Base-by-base conservation (phyloP, 2,329 filamentous ascomycete genomes). In the Penicillium sp. region DNA sequence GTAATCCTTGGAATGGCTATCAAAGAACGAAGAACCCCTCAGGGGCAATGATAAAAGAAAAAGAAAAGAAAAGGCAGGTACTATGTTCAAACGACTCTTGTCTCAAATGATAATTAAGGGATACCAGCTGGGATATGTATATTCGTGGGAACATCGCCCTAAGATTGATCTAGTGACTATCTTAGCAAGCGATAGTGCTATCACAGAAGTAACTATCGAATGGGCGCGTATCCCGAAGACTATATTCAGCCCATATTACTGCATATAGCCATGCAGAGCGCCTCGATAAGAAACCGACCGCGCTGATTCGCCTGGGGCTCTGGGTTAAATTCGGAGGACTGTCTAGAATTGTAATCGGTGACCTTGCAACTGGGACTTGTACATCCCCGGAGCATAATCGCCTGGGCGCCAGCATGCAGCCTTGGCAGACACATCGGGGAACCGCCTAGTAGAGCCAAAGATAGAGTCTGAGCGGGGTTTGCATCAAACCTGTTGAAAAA, bases 341-440 rank as follows among this genome's bases (percentile, higher is more conserved):
- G 21, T 16, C 27, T 29, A 46, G 33, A 31, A 46, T 52, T 48
- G 43, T 38, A 61, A 51, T 51, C 31, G 13, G 36, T 49, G 41
- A 44, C 25, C 51, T 53, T 53, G 49, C 46, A 41, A 45, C 44
- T 58, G 43, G 39, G 29, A 41, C 46, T 46, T 52, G 52, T 55
- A 25, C 53, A 52, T 45, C 39, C 46, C 46, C 48, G 44, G 50
- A 50, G 51, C 21, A 54, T 48, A 41, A 56, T 49, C 49, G 55
- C 55, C 25, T 16, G 51, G 52, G 62, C 63, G 59, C 57, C 21
- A 64, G 43, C 52, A n/a, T 60, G 60, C 60, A 66, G 58, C 61
- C 61, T 64, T 65, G 60, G 63, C 59, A 45, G 57, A 54, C 43
- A 36, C 16, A 49, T 49, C 52, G 36, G 34, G 45, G 48, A 40